These are phyloP conservation scores for Geum urbanum DNA, from an alignment of 306 rosid genomes.

Conservation along the genomic window DNA sequence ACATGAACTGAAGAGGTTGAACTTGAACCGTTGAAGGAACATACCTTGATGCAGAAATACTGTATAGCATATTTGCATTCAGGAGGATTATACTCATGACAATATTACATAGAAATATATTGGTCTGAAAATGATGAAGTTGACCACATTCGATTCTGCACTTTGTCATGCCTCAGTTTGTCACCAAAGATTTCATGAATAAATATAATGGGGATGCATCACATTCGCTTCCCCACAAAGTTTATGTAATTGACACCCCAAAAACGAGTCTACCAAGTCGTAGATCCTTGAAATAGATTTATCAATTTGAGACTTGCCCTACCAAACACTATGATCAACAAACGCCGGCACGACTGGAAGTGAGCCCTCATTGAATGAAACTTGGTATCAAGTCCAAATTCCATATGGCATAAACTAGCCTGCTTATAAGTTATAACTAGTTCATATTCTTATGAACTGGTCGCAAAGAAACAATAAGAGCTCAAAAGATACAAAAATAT, in stretches of 20 bases:
- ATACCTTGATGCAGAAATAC: no score
- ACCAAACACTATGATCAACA: not conserved
- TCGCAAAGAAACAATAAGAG: not conserved
- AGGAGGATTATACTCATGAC: no score
- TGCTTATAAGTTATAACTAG: no score
- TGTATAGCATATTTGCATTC: no score
- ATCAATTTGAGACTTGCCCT: not conserved
- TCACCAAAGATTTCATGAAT: not conserved
- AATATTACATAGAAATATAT: no score
- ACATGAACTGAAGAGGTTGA: no score
- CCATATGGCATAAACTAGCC: no score
- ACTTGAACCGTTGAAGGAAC: no score
- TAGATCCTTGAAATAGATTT: not conserved
- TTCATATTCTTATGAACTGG: not conserved
- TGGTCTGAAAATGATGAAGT: no score
- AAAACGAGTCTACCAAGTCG: not conserved
- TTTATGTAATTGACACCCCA: no score
- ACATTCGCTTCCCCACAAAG: not conserved
- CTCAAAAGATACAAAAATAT: not conserved
- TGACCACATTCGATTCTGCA: no score
- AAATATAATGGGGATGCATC: not conserved
- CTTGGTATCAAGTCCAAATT: not conserved
- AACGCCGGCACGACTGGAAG: not conserved
- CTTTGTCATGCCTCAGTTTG: no score
- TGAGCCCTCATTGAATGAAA: not conserved